Evolutionary conservation across 352 stramenopile genomes (phyloP), one percentile per base, ranked within the genome.

Genomic region (Pythium apleroticum): DNA sequence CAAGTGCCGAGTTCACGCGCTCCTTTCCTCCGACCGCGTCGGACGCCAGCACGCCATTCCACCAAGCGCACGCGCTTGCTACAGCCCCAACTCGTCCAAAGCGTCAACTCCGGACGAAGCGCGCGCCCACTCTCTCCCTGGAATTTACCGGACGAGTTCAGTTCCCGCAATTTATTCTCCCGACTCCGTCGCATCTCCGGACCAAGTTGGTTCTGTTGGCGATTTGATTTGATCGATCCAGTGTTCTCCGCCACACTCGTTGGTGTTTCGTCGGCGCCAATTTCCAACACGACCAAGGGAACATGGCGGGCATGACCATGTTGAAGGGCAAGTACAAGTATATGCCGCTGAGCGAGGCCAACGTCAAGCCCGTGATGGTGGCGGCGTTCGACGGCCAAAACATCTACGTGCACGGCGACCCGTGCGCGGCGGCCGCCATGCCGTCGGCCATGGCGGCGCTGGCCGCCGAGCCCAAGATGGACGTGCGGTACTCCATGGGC

Each of bases 331-430:
- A 74, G 67, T 70, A 74, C 79, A 95, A 95, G 74, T 93, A 93
- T 69, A 91, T 95, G 84, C 87, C 87, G 52, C 73, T 95, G 57
- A 91, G 82, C 69, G 87, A 95, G 73, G 86, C 78, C 11, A 84
- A 92, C 76, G 77, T 96, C 68, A 77, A 74, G 24, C 87, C 87
- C 14, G 73, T 84, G 59, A 86, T 91, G 64, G 84, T 94, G 31
- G 73, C 81, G 17, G 72, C 74, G 33, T 96, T 89, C 66, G 87
- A 96, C 67, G 87, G 87, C 2, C 87, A 96, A 71, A 74, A 79
- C 63, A 79, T 96, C 57, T 83, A 80, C 49, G 73, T 93, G 58
- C 53, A 61, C 57, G 39, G 52, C 30, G 30, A 56, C n/a, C 6
- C 24, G 11, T 22, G 54, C 22, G 10, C 33, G 12, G 17, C n/a